phyloP scores from a whole-genome alignment of 2,329 filamentous ascomycete species.

The Colletotrichum cuscutae region DNA sequence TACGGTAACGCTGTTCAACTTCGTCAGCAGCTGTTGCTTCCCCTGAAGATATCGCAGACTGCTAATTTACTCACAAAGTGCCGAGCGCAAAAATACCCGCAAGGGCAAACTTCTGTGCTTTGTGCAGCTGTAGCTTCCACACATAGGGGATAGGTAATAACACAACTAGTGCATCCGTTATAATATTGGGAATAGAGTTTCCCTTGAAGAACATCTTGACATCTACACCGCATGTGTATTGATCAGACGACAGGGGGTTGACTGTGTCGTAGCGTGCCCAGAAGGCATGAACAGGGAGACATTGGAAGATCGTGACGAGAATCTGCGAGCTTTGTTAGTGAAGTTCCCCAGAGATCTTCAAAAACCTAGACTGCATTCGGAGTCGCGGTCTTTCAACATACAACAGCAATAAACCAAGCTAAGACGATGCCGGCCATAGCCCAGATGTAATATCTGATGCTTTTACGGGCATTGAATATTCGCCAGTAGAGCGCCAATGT shows the following conservation, averaged over 20 bases:
- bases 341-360: not conserved
- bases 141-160: conserved; percentile 42
- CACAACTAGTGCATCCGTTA: conserved; percentile 42
- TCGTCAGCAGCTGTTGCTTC: not conserved
- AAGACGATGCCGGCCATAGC: conserved; percentile 29
- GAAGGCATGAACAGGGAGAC: conserved; percentile 35
- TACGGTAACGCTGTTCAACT: conserved; percentile 26
- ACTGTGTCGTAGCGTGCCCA: conserved; percentile 36
- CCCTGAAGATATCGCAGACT: not conserved
- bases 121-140: conserved; percentile 40
- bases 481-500: conserved; percentile 42
- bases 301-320: conserved; percentile 36
- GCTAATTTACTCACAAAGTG: conserved; percentile 19
- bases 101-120: conserved; percentile 39
- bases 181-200: conserved; percentile 42
- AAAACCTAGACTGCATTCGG: not conserved
- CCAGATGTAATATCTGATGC: conserved; percentile 37
- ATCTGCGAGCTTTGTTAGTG: conserved; percentile 23
- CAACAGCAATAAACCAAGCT: conserved; percentile 38
- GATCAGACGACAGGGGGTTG: conserved; percentile 24
- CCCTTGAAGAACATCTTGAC: conserved; percentile 40
- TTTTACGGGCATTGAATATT: conserved; percentile 36
- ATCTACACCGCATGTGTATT: conserved; percentile 36
- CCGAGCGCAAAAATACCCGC: conserved; percentile 41
- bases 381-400: conserved; percentile 20